Conservation (phyloP, 306 rosid species). For the Vigna mungo region DNA sequence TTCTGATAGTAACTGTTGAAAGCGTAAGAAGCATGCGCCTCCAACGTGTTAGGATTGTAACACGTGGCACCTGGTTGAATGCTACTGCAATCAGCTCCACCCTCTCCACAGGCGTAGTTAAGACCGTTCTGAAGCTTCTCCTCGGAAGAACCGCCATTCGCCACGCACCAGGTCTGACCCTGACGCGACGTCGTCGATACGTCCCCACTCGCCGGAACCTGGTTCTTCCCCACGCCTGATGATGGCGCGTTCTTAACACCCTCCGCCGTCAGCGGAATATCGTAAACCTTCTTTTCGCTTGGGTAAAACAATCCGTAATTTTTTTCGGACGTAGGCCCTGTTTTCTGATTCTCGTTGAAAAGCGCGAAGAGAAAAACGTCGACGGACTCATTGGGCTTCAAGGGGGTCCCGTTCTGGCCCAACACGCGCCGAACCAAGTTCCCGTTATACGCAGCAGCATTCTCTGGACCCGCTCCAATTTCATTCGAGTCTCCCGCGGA, state of each 20-base stretch:
- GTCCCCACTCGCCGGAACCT: conserved; percentile 40
- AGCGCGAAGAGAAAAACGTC: conserved; percentile 70
- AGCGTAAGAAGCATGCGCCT: conserved; percentile 92
- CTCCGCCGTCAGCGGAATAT: conserved; percentile 52
- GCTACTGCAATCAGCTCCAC: conserved; percentile 85
- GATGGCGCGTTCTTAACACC: conserved; percentile 11
- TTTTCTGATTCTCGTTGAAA: conserved; percentile 75
- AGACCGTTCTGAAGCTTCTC: conserved; percentile 64
- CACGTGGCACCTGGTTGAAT: conserved; percentile 74
- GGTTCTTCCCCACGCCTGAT: conserved; percentile 50
- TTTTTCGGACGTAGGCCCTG: conserved; percentile 83
- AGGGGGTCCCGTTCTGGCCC: conserved; percentile 69
- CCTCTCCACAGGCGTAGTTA: conserved; percentile 84
- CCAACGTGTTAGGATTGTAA: conserved; percentile 70
- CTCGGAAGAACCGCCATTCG: conserved; percentile 50
- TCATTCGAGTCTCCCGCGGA: conserved; percentile 74
- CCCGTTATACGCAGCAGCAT: conserved; percentile 89
- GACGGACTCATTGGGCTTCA: conserved; percentile 55
- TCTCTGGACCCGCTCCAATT: conserved; percentile 58
- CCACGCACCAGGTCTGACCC: conserved; percentile 85
- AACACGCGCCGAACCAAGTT: conserved; percentile 65
- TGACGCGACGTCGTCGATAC: conserved; percentile 1
- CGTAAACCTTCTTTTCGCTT: conserved; percentile 62
- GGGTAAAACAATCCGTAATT: conserved; percentile 87
- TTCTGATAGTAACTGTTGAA: conserved; percentile 86